phyloP scores from a whole-genome alignment of 2,329 filamentous ascomycete species.

The Arthroderma sp. region DNA sequence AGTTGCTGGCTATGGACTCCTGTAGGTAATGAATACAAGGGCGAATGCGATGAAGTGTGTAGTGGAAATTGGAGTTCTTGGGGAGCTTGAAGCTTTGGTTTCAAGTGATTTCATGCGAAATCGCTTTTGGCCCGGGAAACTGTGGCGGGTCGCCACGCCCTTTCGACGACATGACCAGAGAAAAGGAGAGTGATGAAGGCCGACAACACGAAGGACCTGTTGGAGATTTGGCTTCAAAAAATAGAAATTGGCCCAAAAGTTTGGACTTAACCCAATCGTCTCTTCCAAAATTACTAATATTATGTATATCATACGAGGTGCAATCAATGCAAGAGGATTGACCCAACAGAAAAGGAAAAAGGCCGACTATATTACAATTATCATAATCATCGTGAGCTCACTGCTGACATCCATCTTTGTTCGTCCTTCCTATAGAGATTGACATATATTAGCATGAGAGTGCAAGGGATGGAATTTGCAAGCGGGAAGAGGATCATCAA shows the following conservation, averaged over 20 bases:
- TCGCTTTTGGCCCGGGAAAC: background rate
- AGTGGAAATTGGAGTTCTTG: too few species aligned
- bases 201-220: background rate
- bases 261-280: too few species aligned
- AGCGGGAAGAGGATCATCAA: slow-evolving; percentile 5
- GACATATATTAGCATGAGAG: slow-evolving; percentile 10
- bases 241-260: too few species aligned
- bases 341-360: background rate
- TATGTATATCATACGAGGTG: background rate
- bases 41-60: too few species aligned
- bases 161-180: too few species aligned
- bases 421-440: slow-evolving; percentile 49
- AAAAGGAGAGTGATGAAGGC: too few species aligned
- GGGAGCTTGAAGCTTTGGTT: too few species aligned
- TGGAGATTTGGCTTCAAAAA: too few species aligned
- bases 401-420: slow-evolving; percentile 72
- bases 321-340: background rate
- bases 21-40: too few species aligned
- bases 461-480: background rate
- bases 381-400: slow-evolving; percentile 37
- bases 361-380: background rate
- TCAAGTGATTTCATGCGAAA: background rate
- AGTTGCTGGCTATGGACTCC: background rate
- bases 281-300: too few species aligned
- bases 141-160: background rate